Conservation (phyloP, 768 basidiomycete genomes). For the Nidularia pulvinata region DNA sequence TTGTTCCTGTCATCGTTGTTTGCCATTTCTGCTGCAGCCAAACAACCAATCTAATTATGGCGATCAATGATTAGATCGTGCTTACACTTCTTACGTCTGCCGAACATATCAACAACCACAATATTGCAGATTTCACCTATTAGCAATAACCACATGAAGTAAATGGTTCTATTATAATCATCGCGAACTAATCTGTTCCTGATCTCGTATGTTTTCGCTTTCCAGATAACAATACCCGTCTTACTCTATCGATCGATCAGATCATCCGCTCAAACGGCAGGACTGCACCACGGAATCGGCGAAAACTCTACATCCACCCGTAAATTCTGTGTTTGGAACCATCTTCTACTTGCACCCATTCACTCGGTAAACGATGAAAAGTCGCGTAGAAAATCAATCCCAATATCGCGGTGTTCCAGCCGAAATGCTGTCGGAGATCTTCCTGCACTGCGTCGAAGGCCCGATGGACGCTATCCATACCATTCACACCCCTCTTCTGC, state of each 20-base stretch:
- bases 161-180: background rate
- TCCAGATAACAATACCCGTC: background rate
- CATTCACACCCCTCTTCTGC: conserved; percentile 32
- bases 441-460: conserved; percentile 34
- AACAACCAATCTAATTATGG: background rate
- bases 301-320: background rate
- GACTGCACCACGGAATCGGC: background rate
- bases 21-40: background rate
- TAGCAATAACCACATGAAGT: background rate
- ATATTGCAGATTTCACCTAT: too few species aligned
- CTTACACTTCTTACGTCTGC: too few species aligned
- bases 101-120: too few species aligned
- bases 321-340: background rate
- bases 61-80: too few species aligned
- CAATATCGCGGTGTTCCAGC: conserved; percentile 19
- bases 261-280: conserved; percentile 2
- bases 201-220: background rate
- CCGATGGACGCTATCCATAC: conserved; percentile 29
- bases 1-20: background rate
- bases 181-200: background rate
- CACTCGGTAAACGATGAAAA: background rate
- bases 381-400: background rate
- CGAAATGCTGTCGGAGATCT: conserved; percentile 40
- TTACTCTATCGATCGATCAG: conserved; percentile 4
- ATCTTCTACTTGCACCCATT: background rate